These are phyloP conservation scores for Ophiocordyceps camponoti-floridani DNA, from an alignment of 2,329 filamentous ascomycete species.

Conservation along the genomic window DNA sequence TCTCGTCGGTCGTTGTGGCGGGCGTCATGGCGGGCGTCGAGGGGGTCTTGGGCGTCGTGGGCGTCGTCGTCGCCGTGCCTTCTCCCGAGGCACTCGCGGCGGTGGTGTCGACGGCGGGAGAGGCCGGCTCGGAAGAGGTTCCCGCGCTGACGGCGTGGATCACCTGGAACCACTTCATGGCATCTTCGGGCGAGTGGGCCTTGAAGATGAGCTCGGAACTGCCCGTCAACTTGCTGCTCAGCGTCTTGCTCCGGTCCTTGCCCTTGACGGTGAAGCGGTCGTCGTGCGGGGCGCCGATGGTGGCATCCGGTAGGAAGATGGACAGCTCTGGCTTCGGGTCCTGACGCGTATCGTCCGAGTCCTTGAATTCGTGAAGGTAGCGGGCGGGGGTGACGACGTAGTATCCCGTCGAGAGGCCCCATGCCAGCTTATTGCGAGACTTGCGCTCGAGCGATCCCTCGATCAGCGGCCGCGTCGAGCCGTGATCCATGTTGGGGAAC, in stretches of 20 bases:
- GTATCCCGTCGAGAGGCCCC: slow-evolving; percentile 64
- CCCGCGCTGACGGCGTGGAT: slow-evolving; percentile 44
- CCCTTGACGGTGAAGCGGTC: slow-evolving; percentile 90
- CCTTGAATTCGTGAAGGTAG: slow-evolving; percentile 92
- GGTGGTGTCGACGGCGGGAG: slow-evolving; percentile 7
- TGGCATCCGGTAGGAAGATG: slow-evolving; percentile 81
- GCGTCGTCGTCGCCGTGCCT: background rate
- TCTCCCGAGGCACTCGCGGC: background rate
- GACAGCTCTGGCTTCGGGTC: slow-evolving; percentile 75
- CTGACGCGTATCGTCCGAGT: slow-evolving; percentile 53
- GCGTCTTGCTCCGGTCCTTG: slow-evolving; percentile 69
- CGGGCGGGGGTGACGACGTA: slow-evolving; percentile 81
- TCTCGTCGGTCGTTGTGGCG: slow-evolving; percentile 1
- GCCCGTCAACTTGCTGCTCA: slow-evolving; percentile 67
- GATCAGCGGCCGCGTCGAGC: slow-evolving; percentile 62
- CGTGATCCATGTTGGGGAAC: slow-evolving; percentile 83
- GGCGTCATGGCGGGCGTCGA: background rate
- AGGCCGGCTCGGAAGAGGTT: slow-evolving; percentile 16
- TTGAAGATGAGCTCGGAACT: slow-evolving; percentile 73
- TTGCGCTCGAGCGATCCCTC: slow-evolving; percentile 84
- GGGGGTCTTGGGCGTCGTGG: background rate
- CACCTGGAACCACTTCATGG: slow-evolving; percentile 68
- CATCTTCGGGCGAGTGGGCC: slow-evolving; percentile 63
- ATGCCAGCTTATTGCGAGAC: slow-evolving; percentile 64
- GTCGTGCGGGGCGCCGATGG: slow-evolving; percentile 52